phyloP scores from a whole-genome alignment of 768 basidiomycete genomes.

The Tricholoma flavovirens region DNA sequence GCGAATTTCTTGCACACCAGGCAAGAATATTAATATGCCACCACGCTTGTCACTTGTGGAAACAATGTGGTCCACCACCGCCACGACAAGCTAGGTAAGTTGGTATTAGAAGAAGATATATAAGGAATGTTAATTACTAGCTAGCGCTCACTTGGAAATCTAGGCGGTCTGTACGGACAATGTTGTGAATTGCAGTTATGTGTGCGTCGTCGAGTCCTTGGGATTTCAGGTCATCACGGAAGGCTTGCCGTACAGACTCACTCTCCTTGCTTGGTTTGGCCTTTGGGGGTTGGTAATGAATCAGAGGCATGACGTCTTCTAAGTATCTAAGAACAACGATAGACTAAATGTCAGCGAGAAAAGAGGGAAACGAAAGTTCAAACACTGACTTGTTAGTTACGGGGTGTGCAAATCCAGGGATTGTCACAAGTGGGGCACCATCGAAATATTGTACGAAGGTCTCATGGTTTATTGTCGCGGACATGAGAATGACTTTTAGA shows the following conservation, averaged over 20 bases:
- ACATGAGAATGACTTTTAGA: conserved; percentile 86
- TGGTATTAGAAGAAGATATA: conserved; percentile 3
- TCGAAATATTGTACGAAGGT: conserved; percentile 80
- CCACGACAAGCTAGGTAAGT: conserved; percentile 51
- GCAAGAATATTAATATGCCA: conserved; percentile 82
- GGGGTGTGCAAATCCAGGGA: conserved; percentile 79
- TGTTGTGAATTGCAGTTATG: conserved; percentile 51
- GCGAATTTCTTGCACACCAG: conserved; percentile 86
- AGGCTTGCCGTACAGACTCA: conserved; percentile 39
- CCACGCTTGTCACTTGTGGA: conserved; percentile 41
- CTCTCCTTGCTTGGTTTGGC: conserved; percentile 28
- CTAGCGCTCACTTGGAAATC: conserved; percentile 57
- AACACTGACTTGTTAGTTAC: conserved; percentile 64
- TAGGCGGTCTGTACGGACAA: conserved; percentile 57
- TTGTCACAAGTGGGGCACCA: conserved; percentile 72
- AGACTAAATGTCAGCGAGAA: neutral
- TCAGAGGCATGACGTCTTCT: conserved; percentile 63
- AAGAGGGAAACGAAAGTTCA: neutral
- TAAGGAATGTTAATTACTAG: neutral
- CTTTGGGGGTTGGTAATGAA: conserved; percentile 48
- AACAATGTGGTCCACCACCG: conserved; percentile 60
- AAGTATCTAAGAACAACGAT: conserved; percentile 52
- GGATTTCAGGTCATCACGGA: conserved; percentile 44
- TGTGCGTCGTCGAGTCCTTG: conserved; percentile 47
- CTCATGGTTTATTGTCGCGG: conserved; percentile 90